Evolutionary conservation across 139 green algal genomes (phyloP).

Genomic region (Chara braunii): DNA sequence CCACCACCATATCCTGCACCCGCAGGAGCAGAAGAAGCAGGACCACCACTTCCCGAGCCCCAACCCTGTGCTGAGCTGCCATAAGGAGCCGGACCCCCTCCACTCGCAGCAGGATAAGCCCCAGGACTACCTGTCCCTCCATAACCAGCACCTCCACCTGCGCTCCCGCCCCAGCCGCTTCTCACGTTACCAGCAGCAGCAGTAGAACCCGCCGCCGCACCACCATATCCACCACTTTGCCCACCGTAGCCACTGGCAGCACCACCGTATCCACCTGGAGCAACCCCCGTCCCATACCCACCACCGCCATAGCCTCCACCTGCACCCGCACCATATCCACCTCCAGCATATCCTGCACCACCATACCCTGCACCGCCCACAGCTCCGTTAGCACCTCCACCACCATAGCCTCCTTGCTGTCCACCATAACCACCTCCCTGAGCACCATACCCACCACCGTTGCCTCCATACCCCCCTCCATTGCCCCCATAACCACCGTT

Average conservation of each 20-base stretch:
- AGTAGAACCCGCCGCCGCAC: too few relatives aligned
- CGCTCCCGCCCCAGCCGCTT: not conserved
- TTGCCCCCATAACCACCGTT: slow-evolving; percentile 4
- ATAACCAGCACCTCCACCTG: not conserved
- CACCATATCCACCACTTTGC: not conserved
- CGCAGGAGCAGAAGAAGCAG: too few relatives aligned
- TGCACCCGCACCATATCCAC: not conserved
- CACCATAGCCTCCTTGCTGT: not conserved
- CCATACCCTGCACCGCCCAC: not conserved
- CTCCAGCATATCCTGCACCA: not conserved
- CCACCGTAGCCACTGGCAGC: not conserved
- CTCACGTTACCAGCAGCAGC: too few relatives aligned
- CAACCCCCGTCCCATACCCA: not conserved
- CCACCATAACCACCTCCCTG: not conserved
- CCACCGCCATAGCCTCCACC: not conserved
- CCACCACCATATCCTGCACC: too few relatives aligned
- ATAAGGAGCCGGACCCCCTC: too few relatives aligned
- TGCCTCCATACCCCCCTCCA: slow-evolving; percentile 6
- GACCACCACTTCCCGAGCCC: too few relatives aligned
- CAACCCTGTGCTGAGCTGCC: too few relatives aligned
- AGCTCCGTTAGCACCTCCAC: not conserved
- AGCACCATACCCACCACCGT: not conserved
- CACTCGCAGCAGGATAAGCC: too few relatives aligned
- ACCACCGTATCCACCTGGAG: not conserved
- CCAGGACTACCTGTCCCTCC: not conserved